These are phyloP conservation scores for Geranium rotundifolium DNA, from an alignment of 345 rosid species.

Conservation along the genomic window DNA sequence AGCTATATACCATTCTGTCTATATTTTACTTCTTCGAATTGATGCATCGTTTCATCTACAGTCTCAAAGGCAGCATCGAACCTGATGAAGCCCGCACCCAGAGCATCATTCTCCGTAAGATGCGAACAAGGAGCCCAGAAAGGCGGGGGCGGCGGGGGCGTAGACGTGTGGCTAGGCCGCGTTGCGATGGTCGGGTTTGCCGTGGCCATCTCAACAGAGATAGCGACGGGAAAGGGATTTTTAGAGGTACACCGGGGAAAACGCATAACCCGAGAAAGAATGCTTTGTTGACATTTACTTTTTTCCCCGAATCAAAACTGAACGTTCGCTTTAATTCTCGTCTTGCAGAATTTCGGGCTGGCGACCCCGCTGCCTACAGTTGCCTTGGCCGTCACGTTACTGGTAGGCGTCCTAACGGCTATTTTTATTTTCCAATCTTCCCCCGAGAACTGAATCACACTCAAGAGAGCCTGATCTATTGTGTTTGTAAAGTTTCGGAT, in stretches of 20 bases:
- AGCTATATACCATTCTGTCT: background rate
- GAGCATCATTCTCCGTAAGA: slow-evolving; percentile 42
- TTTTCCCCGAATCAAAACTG: too few relatives aligned
- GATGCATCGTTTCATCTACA: slow-evolving; percentile 16
- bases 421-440: slow-evolving; percentile 89
- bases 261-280: too few relatives aligned
- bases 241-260: slow-evolving; percentile 44
- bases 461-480: too few relatives aligned
- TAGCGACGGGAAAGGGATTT: slow-evolving; percentile 80
- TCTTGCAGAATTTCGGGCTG: slow-evolving; percentile 78
- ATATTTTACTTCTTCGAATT: background rate
- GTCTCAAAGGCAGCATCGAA: slow-evolving; percentile 24
- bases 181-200: slow-evolving; percentile 89
- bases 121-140: slow-evolving; percentile 54
- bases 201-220: slow-evolving; percentile 56
- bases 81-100: slow-evolving; percentile 21
- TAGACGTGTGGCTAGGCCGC: slow-evolving; percentile 90
- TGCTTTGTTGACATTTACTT: too few relatives aligned
- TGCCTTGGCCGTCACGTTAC: slow-evolving; percentile 73
- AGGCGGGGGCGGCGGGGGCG: slow-evolving; percentile 39
- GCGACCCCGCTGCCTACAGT: slow-evolving; percentile 37
- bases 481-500: too few relatives aligned
- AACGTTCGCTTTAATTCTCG: too few relatives aligned
- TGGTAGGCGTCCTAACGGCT: slow-evolving; percentile 68
- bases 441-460: slow-evolving; percentile 43